Evolutionary conservation across 2,329 filamentous ascomycete species (phyloP).

Genomic region (Nothopassalora personata): DNA sequence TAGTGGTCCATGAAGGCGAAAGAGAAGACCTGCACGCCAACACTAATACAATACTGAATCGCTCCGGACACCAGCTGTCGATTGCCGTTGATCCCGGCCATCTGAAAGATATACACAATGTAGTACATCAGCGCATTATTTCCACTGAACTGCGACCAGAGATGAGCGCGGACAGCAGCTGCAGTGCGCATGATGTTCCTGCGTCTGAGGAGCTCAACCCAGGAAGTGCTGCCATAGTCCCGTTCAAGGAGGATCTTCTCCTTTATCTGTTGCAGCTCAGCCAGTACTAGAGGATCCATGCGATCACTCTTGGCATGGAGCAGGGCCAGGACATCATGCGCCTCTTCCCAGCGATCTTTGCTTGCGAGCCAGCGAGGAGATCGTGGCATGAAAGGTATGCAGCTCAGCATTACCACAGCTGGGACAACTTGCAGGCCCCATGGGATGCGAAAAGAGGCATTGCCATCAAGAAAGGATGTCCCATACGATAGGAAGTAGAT

Average conservation of each 20-base stretch:
- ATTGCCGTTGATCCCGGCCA: slow-evolving; percentile 11
- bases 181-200: slow-evolving; percentile 9
- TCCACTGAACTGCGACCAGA: slow-evolving; percentile 10
- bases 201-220: slow-evolving; percentile 7
- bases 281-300: slow-evolving; percentile 6
- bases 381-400: slow-evolving; percentile 9
- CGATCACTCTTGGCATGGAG: slow-evolving; percentile 4
- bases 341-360: slow-evolving; percentile 13
- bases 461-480: slow-evolving; percentile 7
- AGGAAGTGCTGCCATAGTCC: slow-evolving; percentile 8
- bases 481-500: slow-evolving; percentile 13
- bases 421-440: slow-evolving; percentile 10
- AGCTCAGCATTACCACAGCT: slow-evolving; percentile 8
- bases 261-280: slow-evolving; percentile 10
- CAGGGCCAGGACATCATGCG: slow-evolving; percentile 8
- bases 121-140: slow-evolving; percentile 13
- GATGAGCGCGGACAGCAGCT: slow-evolving; percentile 7
- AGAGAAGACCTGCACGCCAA: slow-evolving; percentile 12
- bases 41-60: slow-evolving; percentile 13
- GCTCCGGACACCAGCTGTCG: slow-evolving; percentile 5
- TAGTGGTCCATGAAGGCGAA: slow-evolving; percentile 12
- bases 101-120: slow-evolving; percentile 13
- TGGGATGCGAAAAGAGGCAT: slow-evolving; percentile 9
- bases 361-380: slow-evolving; percentile 10
- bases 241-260: slow-evolving; percentile 11